Evolutionary conservation across 2,329 filamentous ascomycete species (phyloP), one percentile per base, ranked within the genome.

Genomic region (Ilyonectria mors-panacis): DNA sequence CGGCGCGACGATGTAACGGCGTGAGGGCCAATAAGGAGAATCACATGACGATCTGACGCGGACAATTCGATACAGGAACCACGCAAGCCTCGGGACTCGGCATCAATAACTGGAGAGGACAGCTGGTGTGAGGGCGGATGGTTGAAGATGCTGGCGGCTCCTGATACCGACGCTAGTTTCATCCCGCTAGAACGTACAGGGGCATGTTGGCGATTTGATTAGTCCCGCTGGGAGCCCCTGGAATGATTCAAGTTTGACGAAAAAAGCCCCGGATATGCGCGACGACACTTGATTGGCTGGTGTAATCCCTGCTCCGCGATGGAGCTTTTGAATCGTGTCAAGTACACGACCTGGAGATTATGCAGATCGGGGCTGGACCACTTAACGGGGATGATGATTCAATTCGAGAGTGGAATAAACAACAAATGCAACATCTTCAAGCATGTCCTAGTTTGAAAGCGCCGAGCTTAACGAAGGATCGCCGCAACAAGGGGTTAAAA

Each of bases 1-100:
- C 30, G 9, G 30, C n/a, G n/a, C 30, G 13, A 13, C 50, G 28
- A 53, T 53, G 50, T 53, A 35, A 53, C 50, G 10, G 33, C 33
- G 10, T 2, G 30, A 35, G 6, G 19, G 13, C 50, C 28, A 53
- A 35, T 21, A 6, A 35, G 5, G 10, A 35, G 13, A 8, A 21
- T 19, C 50, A 13, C 12, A 35, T 33, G 2, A n/a, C 17, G 30
- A 35, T 6, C 21, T 35, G n/a, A 53, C 28, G 15, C 39, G 39
- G 37, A 10, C 37, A n/a, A 39, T 17, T 33, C 30, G 30, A 33
- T 12, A 33, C 30, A 39, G 37, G 37, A 4, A 7, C n/a, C 6
- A 35, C 12, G n/a, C 30, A 19, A 53, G 50, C 12, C n/a, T 35
- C 50, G 50, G 50, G n/a, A 53, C n/a, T 35, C 30, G 30, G 50